Base-by-base conservation (phyloP, 2,329 filamentous ascomycete genomes). In the Fusarium sp. region DNA sequence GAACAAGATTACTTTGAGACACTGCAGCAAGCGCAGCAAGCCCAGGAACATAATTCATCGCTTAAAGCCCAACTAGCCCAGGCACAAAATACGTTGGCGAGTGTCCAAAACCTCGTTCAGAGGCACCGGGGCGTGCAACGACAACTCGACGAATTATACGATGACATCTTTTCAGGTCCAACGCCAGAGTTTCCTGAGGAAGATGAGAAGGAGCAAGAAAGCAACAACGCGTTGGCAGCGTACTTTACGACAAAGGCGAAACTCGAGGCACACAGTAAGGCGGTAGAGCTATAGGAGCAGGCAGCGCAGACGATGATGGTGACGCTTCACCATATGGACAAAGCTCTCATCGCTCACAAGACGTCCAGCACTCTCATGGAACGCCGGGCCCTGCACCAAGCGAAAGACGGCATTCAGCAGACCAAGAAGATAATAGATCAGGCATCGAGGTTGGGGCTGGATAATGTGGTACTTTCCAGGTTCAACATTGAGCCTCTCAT, bases 1-100 rank as follows among this genome's bases (percentile, higher is more conserved):
- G 88, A 90, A 78, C 80, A 82, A 50, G 88, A 90, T 71, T 91
- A 89, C 78, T 83, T 88, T 29, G 85, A 88, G 54, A 88, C 85
- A 0, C 83, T 89, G 56, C 85, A 89, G 68, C 80, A 85, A 33
- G 83, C 87, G 67, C 83, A 87, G 27, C 82, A 85, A 27, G 85
- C 86, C 48, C 83, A 85, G 54, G 83, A 85, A 43, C 76, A 84
- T 58, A 83, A 85, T 41, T 81, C 83, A 2, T 81, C 82, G 61
- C 76, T 90, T 4, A 79, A 81, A 6, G 60, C 60, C 1, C 83
- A 86, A 66, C 81, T 87, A 1, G 71, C 78, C 0, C 81, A 86
- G 4, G 88, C 88, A 0, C 72, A 82, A 16, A 71, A 75, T 18
- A 82, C 80, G 3, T 81, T 80, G 43, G 48, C 43, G 0, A 80